Percentiles rank a stretch among this genome's conserved stretches.
Evolutionary conservation across 2,329 filamentous ascomycete species (phyloP).

Genomic region (Rutstroemia sp.): DNA sequence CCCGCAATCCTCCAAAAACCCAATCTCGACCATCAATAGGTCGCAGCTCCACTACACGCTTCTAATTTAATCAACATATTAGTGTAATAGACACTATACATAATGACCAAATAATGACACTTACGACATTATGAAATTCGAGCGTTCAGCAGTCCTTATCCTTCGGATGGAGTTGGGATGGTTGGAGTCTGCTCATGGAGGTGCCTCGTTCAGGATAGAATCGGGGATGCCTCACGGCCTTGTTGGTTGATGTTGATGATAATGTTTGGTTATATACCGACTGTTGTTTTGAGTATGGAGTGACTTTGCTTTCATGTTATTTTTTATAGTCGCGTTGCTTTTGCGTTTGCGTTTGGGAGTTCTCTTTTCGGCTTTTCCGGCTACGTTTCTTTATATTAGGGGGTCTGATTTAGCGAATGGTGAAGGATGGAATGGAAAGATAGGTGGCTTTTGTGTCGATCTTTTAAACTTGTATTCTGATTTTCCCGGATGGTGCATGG

Average conservation of each 20-base stretch:
- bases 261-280: conserved; percentile 6
- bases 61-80: conserved; percentile 17
- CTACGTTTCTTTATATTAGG: background rate
- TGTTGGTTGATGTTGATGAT: conserved; percentile 9
- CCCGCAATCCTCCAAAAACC: conserved; percentile 20
- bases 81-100: conserved; percentile 10
- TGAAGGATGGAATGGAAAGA: background rate
- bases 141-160: background rate
- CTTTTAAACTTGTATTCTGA: too few species aligned
- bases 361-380: background rate
- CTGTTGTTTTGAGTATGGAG: conserved; percentile 1
- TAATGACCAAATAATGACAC: conserved; percentile 11
- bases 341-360: conserved; percentile 2
- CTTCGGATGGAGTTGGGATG: background rate
- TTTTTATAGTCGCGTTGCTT: conserved; percentile 1
- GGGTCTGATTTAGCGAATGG: background rate
- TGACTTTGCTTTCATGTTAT: background rate
- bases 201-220: background rate
- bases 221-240: conserved; percentile 2
- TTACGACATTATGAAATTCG: conserved; percentile 17
- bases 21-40: conserved; percentile 21
- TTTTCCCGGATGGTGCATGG: too few species aligned
- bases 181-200: background rate
- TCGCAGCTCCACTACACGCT: conserved; percentile 29
- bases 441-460: background rate